These are phyloP conservation scores for Thelephora ganbajun DNA, from an alignment of 768 basidiomycete genomes.

Conservation along the genomic window DNA sequence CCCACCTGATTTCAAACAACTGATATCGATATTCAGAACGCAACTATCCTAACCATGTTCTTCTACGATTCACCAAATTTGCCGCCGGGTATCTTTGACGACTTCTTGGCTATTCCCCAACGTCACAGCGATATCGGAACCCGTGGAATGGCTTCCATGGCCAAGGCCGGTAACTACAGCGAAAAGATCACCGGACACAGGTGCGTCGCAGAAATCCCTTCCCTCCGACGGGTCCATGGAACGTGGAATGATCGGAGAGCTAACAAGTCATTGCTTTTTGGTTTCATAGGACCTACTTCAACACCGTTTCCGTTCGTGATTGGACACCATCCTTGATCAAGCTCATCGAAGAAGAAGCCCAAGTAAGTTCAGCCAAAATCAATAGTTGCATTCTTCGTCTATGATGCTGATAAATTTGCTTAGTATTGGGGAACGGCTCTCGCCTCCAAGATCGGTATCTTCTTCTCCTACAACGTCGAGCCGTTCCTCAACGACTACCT, in stretches of 20 bases:
- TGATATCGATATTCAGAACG: not conserved
- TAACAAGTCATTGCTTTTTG: too few species aligned
- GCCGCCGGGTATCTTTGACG: slow-evolving; percentile 36
- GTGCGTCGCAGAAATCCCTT: too few species aligned
- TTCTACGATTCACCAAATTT: slow-evolving; percentile 47
- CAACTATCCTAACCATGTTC: slow-evolving; percentile 19
- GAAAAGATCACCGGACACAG: too few species aligned
- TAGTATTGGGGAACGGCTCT: slow-evolving; percentile 29
- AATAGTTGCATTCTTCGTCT: not conserved
- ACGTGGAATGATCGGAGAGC: too few species aligned
- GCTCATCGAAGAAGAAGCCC: slow-evolving; percentile 29
- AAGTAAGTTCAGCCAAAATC: slow-evolving; percentile 13
- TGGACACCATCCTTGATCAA: slow-evolving; percentile 24
- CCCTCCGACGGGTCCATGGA: too few species aligned
- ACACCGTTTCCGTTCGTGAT: slow-evolving; percentile 27
- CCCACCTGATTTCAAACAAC: slow-evolving; percentile 5
- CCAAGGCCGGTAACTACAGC: too few species aligned
- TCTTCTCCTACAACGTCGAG: slow-evolving; percentile 33
- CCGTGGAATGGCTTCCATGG: not conserved
- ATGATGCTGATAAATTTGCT: not conserved
- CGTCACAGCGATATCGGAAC: slow-evolving; percentile 25
- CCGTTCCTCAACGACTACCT: slow-evolving; percentile 31
- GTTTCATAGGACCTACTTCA: slow-evolving; percentile 13
- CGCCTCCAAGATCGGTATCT: slow-evolving; percentile 23
- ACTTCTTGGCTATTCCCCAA: slow-evolving; percentile 30